Percentiles rank a stretch among this genome's conserved stretches.
These are phyloP conservation scores for Debaryomyces subglobosus DNA, from an alignment of 1,139 yeast species.

Conservation along the genomic window DNA sequence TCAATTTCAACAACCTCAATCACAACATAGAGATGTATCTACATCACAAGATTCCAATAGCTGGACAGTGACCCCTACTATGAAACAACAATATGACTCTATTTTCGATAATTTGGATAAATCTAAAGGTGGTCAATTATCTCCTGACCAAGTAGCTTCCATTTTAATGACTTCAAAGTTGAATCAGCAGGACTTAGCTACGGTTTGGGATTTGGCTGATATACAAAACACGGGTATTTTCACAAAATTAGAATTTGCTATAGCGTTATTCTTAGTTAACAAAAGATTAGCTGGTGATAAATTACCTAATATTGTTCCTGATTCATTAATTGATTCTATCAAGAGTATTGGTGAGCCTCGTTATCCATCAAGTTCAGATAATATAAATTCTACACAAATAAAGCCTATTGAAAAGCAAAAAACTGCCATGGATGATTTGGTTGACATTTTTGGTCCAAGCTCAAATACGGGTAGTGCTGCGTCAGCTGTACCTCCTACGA, in stretches of 20 bases:
- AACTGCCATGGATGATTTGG: constrained; percentile 68
- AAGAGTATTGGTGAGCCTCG: constrained; percentile 7
- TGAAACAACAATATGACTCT: constrained; percentile 75
- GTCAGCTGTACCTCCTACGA: constrained; percentile 25
- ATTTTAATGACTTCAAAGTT: constrained; percentile 88
- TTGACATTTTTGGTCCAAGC: constrained; percentile 55
- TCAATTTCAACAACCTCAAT: constrained; percentile 8
- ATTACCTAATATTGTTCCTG: constrained; percentile 73
- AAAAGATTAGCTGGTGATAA: constrained; percentile 75
- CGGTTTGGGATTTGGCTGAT: constrained; percentile 94
- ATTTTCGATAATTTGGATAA: constrained; percentile 81
- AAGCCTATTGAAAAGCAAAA: constrained; percentile 31
- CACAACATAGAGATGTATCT: constrained; percentile 17
- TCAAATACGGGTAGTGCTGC: constrained; percentile 13
- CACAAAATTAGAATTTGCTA: constrained; percentile 79
- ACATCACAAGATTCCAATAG: constrained; percentile 32
- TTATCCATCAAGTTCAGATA: not conserved
- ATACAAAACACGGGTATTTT: constrained; percentile 85
- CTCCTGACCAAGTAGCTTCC: constrained; percentile 82
- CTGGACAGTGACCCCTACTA: constrained; percentile 71
- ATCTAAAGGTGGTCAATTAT: constrained; percentile 60
- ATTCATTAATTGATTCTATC: constrained; percentile 46
- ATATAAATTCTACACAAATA: constrained; percentile 17
- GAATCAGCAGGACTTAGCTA: constrained; percentile 81
- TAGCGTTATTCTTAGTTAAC: constrained; percentile 92